Evolutionary conservation across 192 early-diverging fungal genomes (phyloP).

Genomic region (Umbelopsis vinacea): DNA sequence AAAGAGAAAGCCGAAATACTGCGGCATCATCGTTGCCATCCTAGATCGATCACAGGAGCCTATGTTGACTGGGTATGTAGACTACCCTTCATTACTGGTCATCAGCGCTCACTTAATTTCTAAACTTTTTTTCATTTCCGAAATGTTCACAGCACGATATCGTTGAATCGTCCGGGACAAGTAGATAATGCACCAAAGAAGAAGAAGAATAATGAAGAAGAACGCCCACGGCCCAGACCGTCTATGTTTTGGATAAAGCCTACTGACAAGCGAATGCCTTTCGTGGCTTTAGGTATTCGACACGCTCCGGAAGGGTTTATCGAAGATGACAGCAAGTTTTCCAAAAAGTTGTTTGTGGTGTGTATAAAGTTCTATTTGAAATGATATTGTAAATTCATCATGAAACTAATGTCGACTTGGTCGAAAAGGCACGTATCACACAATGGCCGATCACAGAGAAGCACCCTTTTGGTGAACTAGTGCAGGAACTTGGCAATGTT

Average conservation of each 20-base stretch:
- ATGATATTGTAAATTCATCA: neutral
- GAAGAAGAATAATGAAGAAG: neutral
- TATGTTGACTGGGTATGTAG: conserved; percentile 45
- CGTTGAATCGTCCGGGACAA: neutral
- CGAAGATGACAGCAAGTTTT: conserved; percentile 57
- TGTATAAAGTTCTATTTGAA: conserved; percentile 5
- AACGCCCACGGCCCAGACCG: conserved; percentile 35
- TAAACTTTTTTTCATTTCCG: no score
- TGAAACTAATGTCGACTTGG: neutral
- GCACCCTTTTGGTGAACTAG: conserved; percentile 75
- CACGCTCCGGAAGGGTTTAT: conserved; percentile 68
- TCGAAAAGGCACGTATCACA: conserved; percentile 53
- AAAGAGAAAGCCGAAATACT: conserved; percentile 40
- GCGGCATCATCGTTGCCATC: conserved; percentile 55
- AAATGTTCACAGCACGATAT: neutral
- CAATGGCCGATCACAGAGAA: conserved; percentile 68
- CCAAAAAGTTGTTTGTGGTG: conserved; percentile 58
- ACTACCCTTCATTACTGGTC: no score
- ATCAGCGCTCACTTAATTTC: neutral
- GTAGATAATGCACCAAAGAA: neutral
- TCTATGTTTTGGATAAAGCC: conserved; percentile 79
- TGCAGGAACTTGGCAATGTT: conserved; percentile 74
- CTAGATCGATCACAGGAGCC: conserved; percentile 44
- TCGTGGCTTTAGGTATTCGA: conserved; percentile 71
- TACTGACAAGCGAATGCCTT: conserved; percentile 76